Evolutionary conservation across 768 basidiomycete genomes (phyloP).

Genomic region (Agrocybe praecox): DNA sequence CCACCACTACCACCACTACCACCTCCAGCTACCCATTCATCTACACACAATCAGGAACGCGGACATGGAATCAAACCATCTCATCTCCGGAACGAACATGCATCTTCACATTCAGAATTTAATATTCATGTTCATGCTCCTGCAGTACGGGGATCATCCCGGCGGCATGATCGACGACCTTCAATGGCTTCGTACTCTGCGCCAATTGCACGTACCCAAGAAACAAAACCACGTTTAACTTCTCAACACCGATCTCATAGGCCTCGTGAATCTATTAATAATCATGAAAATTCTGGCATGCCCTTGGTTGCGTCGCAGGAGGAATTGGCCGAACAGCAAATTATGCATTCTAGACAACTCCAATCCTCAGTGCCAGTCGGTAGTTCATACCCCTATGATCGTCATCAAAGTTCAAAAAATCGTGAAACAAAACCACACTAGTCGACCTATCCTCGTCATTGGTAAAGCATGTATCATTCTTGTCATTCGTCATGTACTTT

Average conservation of each 20-base stretch:
- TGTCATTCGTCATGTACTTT: too few species aligned
- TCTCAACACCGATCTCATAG: too few species aligned
- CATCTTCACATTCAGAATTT: background rate
- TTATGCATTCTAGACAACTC: too few species aligned
- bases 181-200: background rate
- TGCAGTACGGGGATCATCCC: background rate
- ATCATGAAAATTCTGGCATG: too few species aligned
- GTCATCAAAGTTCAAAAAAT: too few species aligned
- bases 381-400: too few species aligned
- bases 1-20: background rate
- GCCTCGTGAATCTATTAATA: too few species aligned
- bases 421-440: background rate
- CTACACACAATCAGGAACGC: background rate
- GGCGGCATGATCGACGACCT: constrained; percentile 2
- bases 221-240: background rate
- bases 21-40: background rate
- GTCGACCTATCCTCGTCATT: background rate
- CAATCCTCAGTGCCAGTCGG: too few species aligned
- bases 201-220: background rate
- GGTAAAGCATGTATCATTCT: background rate
- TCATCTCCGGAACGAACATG: background rate
- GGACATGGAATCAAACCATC: background rate
- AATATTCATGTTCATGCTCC: background rate
- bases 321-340: too few species aligned
- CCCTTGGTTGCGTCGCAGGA: too few species aligned